These are phyloP conservation scores for Leccinum rimulosum DNA, from an alignment of 768 basidiomycete genomes.

Conservation along the genomic window DNA sequence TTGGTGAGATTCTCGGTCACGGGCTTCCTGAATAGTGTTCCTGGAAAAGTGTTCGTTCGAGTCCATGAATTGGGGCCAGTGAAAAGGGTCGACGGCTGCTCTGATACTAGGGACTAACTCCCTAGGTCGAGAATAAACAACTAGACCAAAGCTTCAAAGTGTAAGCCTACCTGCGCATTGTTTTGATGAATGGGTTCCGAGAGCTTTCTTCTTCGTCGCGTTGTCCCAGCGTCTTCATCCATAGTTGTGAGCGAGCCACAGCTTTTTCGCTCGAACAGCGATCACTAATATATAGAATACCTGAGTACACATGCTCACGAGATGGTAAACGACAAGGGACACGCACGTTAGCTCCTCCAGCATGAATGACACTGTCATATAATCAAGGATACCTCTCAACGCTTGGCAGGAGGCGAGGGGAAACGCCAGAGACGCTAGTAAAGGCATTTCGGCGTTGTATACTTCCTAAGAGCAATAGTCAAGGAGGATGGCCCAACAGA, in stretches of 20 bases:
- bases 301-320: neutral
- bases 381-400: slow-evolving; percentile 25
- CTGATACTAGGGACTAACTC: slow-evolving; percentile 25
- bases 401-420: slow-evolving; percentile 22
- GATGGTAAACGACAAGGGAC: neutral
- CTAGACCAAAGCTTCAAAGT: neutral
- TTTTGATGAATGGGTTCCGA: slow-evolving; percentile 24
- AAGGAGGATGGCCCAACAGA: neutral
- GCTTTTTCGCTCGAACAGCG: slow-evolving; percentile 23
- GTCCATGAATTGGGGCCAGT: slow-evolving; percentile 28
- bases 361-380: slow-evolving; percentile 32
- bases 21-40: slow-evolving; percentile 25
- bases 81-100: slow-evolving; percentile 22
- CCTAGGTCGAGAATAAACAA: slow-evolving; percentile 8
- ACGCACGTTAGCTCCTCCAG: slow-evolving; percentile 29
- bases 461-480: slow-evolving; percentile 19
- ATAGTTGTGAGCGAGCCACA: slow-evolving; percentile 17
- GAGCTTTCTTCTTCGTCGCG: slow-evolving; percentile 14
- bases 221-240: slow-evolving; percentile 24
- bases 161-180: slow-evolving; percentile 24
- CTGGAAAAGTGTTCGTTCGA: slow-evolving; percentile 19
- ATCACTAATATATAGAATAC: slow-evolving; percentile 16
- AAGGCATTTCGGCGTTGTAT: slow-evolving; percentile 25
- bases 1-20: slow-evolving; percentile 24
- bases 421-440: slow-evolving; percentile 25